A percentile compares a stretch with the other conserved stretches of the same genome.
Evolutionary conservation across 2,329 filamentous ascomycete species (phyloP).

Genomic region (Diaporthe ilicicola): DNA sequence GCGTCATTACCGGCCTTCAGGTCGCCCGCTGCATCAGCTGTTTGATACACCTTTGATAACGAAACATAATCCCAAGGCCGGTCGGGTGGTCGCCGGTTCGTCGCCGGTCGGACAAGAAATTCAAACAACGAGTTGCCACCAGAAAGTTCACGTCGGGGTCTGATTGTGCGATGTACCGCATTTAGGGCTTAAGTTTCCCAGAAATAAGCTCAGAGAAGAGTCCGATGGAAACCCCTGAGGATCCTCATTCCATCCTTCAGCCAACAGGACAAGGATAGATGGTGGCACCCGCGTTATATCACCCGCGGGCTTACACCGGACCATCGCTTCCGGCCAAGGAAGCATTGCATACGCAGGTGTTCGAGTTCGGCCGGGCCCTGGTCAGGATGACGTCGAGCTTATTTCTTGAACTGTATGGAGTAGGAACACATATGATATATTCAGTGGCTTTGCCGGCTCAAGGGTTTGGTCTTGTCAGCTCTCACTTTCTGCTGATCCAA

Average conservation of each 20-base stretch:
- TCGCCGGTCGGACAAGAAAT: too few species aligned
- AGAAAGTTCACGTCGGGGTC: neutral
- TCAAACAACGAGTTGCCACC: neutral
- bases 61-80: constrained; percentile 5
- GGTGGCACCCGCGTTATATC: neutral
- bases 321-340: neutral
- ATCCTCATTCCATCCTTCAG: neutral
- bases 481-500: neutral
- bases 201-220: neutral
- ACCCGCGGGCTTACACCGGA: neutral
- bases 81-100: neutral
- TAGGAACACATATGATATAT: neutral
- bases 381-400: constrained; percentile 23
- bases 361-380: neutral
- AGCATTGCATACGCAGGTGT: neutral
- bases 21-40: neutral
- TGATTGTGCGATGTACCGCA: neutral
- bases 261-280: too few species aligned
- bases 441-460: neutral
- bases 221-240: neutral
- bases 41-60: neutral
- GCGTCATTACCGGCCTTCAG: constrained; percentile 1
- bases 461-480: constrained; percentile 1
- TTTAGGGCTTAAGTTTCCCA: too few species aligned
- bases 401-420: neutral